A percentile compares a stretch with the other conserved stretches of the same genome.
These are phyloP conservation scores for Magnolia sinica DNA, from an alignment of 164 flowering plant species.

Conservation along the genomic window DNA sequence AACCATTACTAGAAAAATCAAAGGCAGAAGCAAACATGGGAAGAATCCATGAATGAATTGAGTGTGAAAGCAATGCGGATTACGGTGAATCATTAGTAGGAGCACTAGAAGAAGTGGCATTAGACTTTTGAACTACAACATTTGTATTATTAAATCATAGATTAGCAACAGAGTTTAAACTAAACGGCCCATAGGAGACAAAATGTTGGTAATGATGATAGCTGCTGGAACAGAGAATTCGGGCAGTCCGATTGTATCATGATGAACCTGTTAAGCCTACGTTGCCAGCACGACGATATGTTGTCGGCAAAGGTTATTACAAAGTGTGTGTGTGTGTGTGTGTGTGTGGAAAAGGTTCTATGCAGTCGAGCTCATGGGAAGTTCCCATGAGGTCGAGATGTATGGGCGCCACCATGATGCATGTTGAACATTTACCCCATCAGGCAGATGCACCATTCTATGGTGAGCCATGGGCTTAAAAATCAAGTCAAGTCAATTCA, in stretches of 20 bases:
- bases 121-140: constrained; percentile 5
- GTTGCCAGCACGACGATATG: background rate
- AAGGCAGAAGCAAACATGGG: background rate
- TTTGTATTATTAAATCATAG: background rate
- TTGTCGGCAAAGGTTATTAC: constrained; percentile 1
- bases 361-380: too few species aligned
- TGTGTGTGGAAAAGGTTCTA: too few species aligned
- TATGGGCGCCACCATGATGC: too few species aligned
- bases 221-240: background rate
- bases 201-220: background rate
- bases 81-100: background rate
- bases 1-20: background rate
- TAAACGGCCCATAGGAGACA: background rate
- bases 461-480: too few species aligned
- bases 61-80: constrained; percentile 3
- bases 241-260: background rate
- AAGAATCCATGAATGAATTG: background rate
- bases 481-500: too few species aligned
- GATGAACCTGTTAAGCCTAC: background rate
- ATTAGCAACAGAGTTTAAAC: background rate
- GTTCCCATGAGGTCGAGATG: too few species aligned
- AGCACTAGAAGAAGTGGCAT: background rate
- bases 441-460: too few species aligned
- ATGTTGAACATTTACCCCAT: too few species aligned
- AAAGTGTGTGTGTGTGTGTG: too few species aligned